These are phyloP conservation scores for Psilocybe subaeruginosa DNA, from an alignment of 768 basidiomycete genomes.

Conservation along the genomic window DNA sequence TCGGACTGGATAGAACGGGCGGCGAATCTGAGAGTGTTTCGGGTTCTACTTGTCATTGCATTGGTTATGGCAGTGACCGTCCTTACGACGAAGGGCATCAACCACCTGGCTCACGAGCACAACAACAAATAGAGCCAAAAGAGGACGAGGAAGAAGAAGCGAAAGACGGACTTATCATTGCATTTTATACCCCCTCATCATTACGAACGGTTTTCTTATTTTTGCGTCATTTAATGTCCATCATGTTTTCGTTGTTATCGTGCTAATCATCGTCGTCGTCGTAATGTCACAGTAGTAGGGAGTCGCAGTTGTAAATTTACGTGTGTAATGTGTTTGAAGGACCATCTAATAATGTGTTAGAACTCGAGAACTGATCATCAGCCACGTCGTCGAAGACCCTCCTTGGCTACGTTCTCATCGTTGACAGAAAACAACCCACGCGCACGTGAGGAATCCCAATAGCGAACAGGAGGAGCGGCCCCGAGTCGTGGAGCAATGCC, in stretches of 20 bases:
- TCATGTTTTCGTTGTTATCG: too few species aligned
- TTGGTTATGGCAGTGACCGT: background rate
- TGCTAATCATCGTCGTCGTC: too few species aligned
- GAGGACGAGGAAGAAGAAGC: background rate
- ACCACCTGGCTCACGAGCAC: background rate
- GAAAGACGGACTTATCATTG: background rate
- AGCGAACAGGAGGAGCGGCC: too few species aligned
- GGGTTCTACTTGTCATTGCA: background rate
- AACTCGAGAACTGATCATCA: too few species aligned
- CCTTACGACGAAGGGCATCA: background rate
- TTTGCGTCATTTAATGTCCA: background rate
- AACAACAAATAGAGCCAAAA: background rate
- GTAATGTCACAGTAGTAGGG: too few species aligned
- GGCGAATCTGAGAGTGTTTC: background rate
- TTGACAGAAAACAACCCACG: background rate
- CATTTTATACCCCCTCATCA: background rate
- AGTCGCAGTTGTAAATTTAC: too few species aligned
- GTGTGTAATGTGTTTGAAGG: too few species aligned
- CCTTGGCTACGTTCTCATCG: background rate
- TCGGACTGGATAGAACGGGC: constrained; percentile 6
- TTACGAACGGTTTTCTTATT: background rate
- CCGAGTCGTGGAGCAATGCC: too few species aligned
- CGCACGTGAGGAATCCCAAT: background rate
- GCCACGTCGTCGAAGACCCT: too few species aligned
- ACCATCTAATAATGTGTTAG: too few species aligned